Evolutionary conservation across 345 rosid species (phyloP), one percentile per base, ranked within the genome.

Genomic region (Rhodomyrtus tomentosa): DNA sequence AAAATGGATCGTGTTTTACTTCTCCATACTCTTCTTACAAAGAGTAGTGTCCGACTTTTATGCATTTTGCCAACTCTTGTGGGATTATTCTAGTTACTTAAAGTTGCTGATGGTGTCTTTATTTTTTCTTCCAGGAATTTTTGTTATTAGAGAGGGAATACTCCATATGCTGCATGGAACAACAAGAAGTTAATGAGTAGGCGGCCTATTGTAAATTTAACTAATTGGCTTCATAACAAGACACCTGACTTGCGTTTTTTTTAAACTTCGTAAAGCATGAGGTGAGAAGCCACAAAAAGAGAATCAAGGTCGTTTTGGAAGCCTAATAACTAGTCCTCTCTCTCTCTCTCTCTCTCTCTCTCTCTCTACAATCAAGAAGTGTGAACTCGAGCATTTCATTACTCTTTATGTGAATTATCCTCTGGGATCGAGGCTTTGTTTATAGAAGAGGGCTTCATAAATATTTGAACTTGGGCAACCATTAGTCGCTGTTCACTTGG

Each of bases 111-210:
- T 81, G 58, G 32, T 32, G 16, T 56, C 36, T 51, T 45, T 38
- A 81, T 54, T 45, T 86, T 32, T 36, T n/a, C n/a, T 42, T 20
- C 82, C 96, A 96, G 99, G 99, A 96, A 86, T 94, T 94, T 89
- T 89, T 96, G 86, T 73, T 93, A 82, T 93, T 92, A 68, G 98
- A 95, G 94, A 92, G 99, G 91, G 99, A 96, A 88, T 93, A 93
- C 86, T 73, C 92, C 73, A 85, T 95, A 85, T 84, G 89, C 92
- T 90, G 91, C 89, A 92, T 93, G 98, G 96, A 95, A 90, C 91
- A 90, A 27, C 84, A 90, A 72, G 98, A 95, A 88, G 79, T 68
- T 36, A 7, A 68, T 68, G 92, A 90, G 81, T 84, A 80, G 32
- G 55, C 36, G 32, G 55, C 36, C 58, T 15, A 84, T 82, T 83